Evolutionary conservation across 805 yeast species (phyloP).

Genomic region (Lachancea fermentati): DNA sequence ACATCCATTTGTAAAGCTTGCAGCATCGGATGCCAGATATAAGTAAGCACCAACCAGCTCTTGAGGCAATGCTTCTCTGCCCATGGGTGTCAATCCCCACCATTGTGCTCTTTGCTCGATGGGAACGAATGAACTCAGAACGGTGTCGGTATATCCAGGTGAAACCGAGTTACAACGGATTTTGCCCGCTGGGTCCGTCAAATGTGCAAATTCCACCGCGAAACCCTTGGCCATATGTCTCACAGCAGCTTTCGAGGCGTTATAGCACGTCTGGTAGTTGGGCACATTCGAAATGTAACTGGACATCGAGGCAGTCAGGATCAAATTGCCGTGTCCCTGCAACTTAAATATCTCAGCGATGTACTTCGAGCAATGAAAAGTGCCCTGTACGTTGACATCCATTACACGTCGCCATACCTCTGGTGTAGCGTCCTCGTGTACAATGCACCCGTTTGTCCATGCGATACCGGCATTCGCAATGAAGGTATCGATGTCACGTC

Average conservation of each 20-base stretch:
- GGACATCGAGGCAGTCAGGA: constrained; percentile 85
- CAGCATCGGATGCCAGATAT: constrained; percentile 74
- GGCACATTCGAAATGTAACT: constrained; percentile 85
- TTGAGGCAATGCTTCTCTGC: constrained; percentile 66
- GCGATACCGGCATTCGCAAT: constrained; percentile 90
- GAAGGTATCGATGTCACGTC: constrained; percentile 69
- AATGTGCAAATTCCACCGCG: constrained; percentile 70
- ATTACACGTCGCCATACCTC: constrained; percentile 65
- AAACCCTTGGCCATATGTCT: constrained; percentile 69
- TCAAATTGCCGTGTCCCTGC: constrained; percentile 50
- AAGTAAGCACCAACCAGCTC: constrained; percentile 78
- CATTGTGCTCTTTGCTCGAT: constrained; percentile 43
- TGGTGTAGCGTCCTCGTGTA: constrained; percentile 36
- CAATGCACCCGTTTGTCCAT: constrained; percentile 64
- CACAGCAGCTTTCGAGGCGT: constrained; percentile 88
- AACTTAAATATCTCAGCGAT: constrained; percentile 67
- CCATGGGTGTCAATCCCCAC: constrained; percentile 55
- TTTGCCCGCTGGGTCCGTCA: constrained; percentile 17
- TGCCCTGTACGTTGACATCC: constrained; percentile 73
- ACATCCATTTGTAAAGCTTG: constrained; percentile 74
- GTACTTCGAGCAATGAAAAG: constrained; percentile 70
- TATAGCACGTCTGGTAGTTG: constrained; percentile 79
- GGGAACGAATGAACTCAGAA: constrained; percentile 49
- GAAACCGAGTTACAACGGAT: constrained; percentile 68
- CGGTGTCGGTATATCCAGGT: constrained; percentile 79